These are phyloP conservation scores for Plantago ovata DNA, from an alignment of 257 asterid genomes.

Conservation along the genomic window DNA sequence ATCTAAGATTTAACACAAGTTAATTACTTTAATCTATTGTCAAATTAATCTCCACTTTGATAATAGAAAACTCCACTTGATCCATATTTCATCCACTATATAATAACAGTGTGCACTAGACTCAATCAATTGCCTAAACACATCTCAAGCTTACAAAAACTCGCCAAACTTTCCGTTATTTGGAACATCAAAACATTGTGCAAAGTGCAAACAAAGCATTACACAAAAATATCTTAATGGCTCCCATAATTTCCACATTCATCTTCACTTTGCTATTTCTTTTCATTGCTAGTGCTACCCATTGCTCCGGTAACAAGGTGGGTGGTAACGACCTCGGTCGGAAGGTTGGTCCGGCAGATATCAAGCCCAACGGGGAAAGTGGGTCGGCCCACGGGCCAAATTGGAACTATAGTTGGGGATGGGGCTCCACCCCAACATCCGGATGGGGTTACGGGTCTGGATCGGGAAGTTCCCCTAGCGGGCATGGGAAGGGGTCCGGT, in stretches of 20 bases:
- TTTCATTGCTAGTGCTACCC: conserved; percentile 6
- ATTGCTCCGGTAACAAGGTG: conserved; percentile 12
- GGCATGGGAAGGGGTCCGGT: conserved; percentile 40
- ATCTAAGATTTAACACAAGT: conserved; percentile 5
- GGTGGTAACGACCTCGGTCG: conserved; percentile 10
- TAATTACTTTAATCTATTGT: conserved; percentile 14
- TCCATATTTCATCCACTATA: conserved; percentile 8
- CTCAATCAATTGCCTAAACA: conserved; percentile 21
- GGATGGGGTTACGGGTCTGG: conserved; percentile 73
- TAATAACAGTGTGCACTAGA: conserved; percentile 17
- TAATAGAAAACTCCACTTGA: background rate
- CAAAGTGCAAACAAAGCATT: conserved; percentile 15
- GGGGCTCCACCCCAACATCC: conserved; percentile 48
- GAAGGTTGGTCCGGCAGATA: conserved; percentile 19
- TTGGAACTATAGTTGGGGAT: conserved; percentile 48
- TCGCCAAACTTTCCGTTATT: conserved; percentile 7
- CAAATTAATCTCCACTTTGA: too few species aligned
- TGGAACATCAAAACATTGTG: background rate
- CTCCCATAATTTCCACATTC: conserved; percentile 6
- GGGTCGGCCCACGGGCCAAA: conserved; percentile 44
- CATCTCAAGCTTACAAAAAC: background rate
- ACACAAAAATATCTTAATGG: too few species aligned
- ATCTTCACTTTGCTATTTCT: conserved; percentile 27
- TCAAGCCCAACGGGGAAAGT: conserved; percentile 29
- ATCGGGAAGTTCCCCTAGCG: conserved; percentile 39